Evolutionary conservation across 2,329 filamentous ascomycete genomes (phyloP), one percentile per base, ranked within the genome.

Genomic region (Alternaria triticina): DNA sequence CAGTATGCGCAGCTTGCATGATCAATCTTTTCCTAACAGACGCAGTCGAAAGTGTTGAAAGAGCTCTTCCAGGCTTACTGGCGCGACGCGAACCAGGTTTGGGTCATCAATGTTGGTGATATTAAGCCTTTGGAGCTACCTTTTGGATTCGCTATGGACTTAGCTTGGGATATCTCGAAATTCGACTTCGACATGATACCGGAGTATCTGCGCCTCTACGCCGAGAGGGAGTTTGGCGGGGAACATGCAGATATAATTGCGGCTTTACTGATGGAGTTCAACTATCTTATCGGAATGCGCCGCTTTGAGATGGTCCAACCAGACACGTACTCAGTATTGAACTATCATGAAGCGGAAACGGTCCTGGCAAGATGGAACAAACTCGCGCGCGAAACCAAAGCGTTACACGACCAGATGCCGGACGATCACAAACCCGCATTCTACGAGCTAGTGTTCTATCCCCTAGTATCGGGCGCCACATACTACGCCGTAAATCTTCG

Each of bases 31-130:
- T n/a, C 10, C 49, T 52, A 6, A 52, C 20, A 17, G 15, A 15
- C 20, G 13, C 23, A 52, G 49, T 28, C 49, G 6, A 52, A 89
- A 77, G 88, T 86, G 0, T 88, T 86, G 79, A 85, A 90, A 71
- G 84, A 90, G 77, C 86, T 90, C 84, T 83, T 86, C 67, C 83
- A 89, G 4, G 85, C 88, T 1, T 86, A 88, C 58, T 80, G 86
- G 27, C 82, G 86, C 30, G 81, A 86, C 9, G 88, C 86, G 4
- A 82, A 85, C 57, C 81, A 86, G 27, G 88, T 90, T 59, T 90
- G 88, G 88, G 83, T 90, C 46, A 86, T 89, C 63, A 90, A 90
- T 66, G 85, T 90, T 15, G 88, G 87, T 22, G 88, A 90, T 68
- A 79, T 90, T 51, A 90, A 90, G 76, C 86, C 86, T 1, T 79